Evolutionary conservation across 352 stramenopile species (phyloP).

Genomic region (Elongisporangium undulatum): DNA sequence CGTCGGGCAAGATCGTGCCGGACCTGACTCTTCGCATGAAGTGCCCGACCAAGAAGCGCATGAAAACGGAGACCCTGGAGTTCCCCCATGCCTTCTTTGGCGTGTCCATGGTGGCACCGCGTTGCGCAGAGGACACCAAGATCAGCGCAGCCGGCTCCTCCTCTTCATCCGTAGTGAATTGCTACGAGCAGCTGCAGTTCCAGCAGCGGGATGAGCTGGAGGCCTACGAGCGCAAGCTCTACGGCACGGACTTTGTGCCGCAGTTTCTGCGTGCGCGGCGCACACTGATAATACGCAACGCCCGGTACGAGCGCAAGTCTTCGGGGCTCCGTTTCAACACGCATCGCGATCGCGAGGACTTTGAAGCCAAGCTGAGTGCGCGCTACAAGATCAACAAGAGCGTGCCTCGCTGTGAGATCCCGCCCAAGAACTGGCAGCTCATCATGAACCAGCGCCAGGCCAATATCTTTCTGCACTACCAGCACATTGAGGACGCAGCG

Average conservation of each 20-base stretch:
- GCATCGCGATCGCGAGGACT: conserved; percentile 51
- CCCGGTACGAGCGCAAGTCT: conserved; percentile 50
- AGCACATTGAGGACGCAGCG: conserved; percentile 45
- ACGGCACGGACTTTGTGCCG: conserved; percentile 47
- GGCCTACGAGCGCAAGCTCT: conserved; percentile 47
- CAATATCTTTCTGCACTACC: conserved; percentile 44
- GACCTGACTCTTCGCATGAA: conserved; percentile 14
- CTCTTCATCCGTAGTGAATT: conserved; percentile 7
- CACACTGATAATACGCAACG: conserved; percentile 41
- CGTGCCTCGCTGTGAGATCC: conserved; percentile 44
- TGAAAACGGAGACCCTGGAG: conserved; percentile 13
- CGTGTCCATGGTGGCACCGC: conserved; percentile 8
- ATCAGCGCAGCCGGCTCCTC: neutral
- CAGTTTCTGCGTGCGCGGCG: conserved; percentile 30
- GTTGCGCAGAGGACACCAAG: neutral
- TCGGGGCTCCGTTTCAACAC: conserved; percentile 58
- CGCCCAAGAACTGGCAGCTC: conserved; percentile 50
- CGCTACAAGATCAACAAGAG: conserved; percentile 48
- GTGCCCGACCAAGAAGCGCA: conserved; percentile 12
- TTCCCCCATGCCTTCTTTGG: conserved; percentile 22
- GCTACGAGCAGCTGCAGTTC: conserved; percentile 42
- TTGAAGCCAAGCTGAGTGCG: conserved; percentile 31
- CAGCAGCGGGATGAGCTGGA: conserved; percentile 28
- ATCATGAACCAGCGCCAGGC: conserved; percentile 27
- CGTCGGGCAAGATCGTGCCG: conserved; percentile 5